These are phyloP conservation scores for Trichoderma aggressivum DNA, from an alignment of 2,329 filamentous ascomycete genomes.

Conservation along the genomic window DNA sequence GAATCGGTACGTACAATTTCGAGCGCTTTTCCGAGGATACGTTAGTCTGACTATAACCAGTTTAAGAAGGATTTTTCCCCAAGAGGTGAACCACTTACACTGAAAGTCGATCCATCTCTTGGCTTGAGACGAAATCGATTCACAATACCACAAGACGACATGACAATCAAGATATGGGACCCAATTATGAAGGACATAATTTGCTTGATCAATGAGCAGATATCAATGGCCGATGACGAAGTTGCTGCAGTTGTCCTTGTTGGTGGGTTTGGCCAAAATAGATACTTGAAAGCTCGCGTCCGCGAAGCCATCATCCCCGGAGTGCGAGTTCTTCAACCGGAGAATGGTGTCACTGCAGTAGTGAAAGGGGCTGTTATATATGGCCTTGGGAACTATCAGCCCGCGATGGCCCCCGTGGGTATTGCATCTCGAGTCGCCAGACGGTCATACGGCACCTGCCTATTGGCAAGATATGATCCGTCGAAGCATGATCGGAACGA, in stretches of 20 bases:
- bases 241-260: slow-evolving; percentile 44
- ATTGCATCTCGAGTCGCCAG: slow-evolving; percentile 37
- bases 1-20: slow-evolving; percentile 44
- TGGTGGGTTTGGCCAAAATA: slow-evolving; percentile 47
- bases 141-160: slow-evolving; percentile 52
- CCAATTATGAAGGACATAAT: slow-evolving; percentile 43
- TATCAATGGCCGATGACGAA: slow-evolving; percentile 34
- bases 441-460: slow-evolving; percentile 37
- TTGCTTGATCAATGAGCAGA: slow-evolving; percentile 41
- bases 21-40: slow-evolving; percentile 21
- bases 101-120: slow-evolving; percentile 36
- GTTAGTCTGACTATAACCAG: slow-evolving; percentile 23
- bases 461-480: slow-evolving; percentile 36
- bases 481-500: slow-evolving; percentile 36
- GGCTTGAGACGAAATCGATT: slow-evolving; percentile 32
- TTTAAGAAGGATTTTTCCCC: slow-evolving; percentile 39
- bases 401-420: slow-evolving; percentile 28
- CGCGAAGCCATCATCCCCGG: slow-evolving; percentile 33
- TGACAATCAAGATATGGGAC: slow-evolving; percentile 55
- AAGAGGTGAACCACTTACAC: slow-evolving; percentile 34
- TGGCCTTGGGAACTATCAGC: slow-evolving; percentile 33
- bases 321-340: slow-evolving; percentile 46
- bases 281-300: slow-evolving; percentile 43
- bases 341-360: slow-evolving; percentile 49
- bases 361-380: slow-evolving; percentile 50